Evolutionary conservation across 257 asterid genomes (phyloP).

Genomic region (Linderniella brevidens): DNA sequence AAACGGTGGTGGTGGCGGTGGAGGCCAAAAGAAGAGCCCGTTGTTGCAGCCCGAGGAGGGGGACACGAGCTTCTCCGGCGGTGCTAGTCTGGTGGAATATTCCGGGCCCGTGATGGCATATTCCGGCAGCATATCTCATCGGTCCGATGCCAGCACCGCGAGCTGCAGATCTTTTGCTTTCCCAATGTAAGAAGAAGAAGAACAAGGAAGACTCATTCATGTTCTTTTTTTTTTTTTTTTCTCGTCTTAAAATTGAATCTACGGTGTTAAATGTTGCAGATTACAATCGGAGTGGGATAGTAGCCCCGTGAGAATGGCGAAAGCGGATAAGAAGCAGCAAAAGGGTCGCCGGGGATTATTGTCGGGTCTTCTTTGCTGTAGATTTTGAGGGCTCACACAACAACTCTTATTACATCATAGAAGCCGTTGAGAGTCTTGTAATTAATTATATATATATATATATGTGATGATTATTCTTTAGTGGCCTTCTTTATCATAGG

Average conservation of each 20-base stretch:
- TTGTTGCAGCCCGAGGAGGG: too few relatives aligned
- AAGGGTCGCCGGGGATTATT: slow-evolving; percentile 31
- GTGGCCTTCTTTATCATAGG: too few relatives aligned
- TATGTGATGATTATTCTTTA: too few relatives aligned
- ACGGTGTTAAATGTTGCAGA: slow-evolving; percentile 26
- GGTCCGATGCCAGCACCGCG: slow-evolving; percentile 56
- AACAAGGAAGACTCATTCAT: not conserved
- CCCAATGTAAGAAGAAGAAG: slow-evolving; percentile 26
- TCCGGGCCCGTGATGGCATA: slow-evolving; percentile 29
- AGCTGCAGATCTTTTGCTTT: slow-evolving; percentile 52
- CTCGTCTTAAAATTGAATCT: too few relatives aligned
- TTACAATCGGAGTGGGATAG: slow-evolving; percentile 45
- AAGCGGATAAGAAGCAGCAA: slow-evolving; percentile 24
- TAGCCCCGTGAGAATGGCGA: slow-evolving; percentile 51
- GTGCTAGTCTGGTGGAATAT: too few relatives aligned
- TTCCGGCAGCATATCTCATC: slow-evolving; percentile 43
- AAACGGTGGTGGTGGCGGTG: too few relatives aligned
- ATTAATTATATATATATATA: too few relatives aligned
- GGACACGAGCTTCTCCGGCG: too few relatives aligned
- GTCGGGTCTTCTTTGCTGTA: slow-evolving; percentile 49
- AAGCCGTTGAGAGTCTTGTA: too few relatives aligned
- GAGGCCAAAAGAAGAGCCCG: too few relatives aligned
- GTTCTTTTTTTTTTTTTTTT: not conserved
- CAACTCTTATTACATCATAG: not conserved
- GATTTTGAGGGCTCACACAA: slow-evolving; percentile 34